A percentile compares a stretch with the other conserved stretches of the same genome.
Evolutionary conservation across 2,329 filamentous ascomycete species (phyloP).

Genomic region (Scedosporium dehoogii): DNA sequence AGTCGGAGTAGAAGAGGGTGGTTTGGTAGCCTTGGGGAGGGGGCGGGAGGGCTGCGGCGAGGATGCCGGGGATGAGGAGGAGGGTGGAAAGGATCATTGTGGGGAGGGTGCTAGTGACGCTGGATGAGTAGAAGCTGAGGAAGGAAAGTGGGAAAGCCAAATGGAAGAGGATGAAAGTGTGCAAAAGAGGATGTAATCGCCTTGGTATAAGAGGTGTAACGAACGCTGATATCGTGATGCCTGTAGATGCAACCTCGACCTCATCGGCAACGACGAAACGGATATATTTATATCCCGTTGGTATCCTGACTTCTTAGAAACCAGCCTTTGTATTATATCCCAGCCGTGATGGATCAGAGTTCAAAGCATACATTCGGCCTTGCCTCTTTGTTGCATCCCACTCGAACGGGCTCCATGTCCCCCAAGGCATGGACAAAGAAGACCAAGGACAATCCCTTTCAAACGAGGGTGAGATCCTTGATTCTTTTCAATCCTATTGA

Average conservation of each 20-base stretch:
- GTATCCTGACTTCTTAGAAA: not conserved
- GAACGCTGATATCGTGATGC: not conserved
- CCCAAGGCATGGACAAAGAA: too few species aligned
- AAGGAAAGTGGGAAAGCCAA: not conserved
- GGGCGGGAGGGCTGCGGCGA: not conserved
- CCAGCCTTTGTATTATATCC: not conserved
- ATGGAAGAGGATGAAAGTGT: not conserved
- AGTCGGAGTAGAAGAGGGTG: conserved; percentile 20
- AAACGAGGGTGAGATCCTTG: too few species aligned
- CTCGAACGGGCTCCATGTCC: too few species aligned
- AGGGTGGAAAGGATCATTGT: not conserved
- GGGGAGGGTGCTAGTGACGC: not conserved
- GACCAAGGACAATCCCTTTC: too few species aligned
- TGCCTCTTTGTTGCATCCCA: too few species aligned
- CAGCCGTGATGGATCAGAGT: too few species aligned
- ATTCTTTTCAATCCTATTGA: too few species aligned
- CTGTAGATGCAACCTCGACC: not conserved
- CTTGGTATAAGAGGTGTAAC: not conserved
- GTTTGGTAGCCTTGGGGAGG: conserved; percentile 13
- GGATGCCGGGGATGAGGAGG: not conserved
- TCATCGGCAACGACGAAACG: not conserved
- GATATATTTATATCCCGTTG: not conserved
- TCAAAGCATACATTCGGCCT: too few species aligned
- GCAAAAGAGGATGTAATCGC: not conserved
- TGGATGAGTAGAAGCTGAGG: not conserved